Percentiles rank a stretch among this genome's conserved stretches.
phyloP scores from a whole-genome alignment of 208 protist genomes.

The Leishmania martiniquensis region DNA sequence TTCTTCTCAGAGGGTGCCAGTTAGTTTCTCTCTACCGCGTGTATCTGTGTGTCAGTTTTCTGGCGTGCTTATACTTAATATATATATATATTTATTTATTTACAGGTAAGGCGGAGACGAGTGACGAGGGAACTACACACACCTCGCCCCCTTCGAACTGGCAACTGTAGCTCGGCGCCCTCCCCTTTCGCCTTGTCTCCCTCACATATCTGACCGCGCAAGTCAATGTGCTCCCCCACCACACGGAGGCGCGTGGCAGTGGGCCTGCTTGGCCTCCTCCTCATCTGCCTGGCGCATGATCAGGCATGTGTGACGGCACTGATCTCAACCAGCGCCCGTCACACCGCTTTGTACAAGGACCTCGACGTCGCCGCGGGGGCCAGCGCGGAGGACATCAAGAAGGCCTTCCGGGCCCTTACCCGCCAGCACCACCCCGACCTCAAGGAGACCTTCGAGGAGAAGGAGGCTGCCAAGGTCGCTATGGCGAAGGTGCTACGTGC shows the following conservation, averaged over 20 bases:
- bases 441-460: conserved; percentile 83
- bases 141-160: background rate
- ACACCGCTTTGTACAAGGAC: conserved; percentile 67
- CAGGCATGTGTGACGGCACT: conserved; percentile 15
- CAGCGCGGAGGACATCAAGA: conserved; percentile 71
- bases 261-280: conserved; percentile 23
- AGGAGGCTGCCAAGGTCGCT: conserved; percentile 80
- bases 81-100: too few species aligned
- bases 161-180: background rate
- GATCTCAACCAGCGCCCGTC: conserved; percentile 9
- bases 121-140: background rate
- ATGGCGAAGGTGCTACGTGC: conserved; percentile 85
- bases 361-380: conserved; percentile 60
- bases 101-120: background rate
- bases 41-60: background rate
- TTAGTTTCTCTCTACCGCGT: conserved; percentile 6
- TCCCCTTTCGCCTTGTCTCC: background rate
- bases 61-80: background rate
- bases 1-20: background rate
- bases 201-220: background rate
- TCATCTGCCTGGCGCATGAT: conserved; percentile 16
- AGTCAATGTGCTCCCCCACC: background rate
- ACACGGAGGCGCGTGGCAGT: conserved; percentile 7
- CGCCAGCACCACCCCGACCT: conserved; percentile 88
- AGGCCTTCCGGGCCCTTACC: conserved; percentile 76